Conservation (phyloP, 2,329 filamentous ascomycete species). For the Huntiella savannae region DNA sequence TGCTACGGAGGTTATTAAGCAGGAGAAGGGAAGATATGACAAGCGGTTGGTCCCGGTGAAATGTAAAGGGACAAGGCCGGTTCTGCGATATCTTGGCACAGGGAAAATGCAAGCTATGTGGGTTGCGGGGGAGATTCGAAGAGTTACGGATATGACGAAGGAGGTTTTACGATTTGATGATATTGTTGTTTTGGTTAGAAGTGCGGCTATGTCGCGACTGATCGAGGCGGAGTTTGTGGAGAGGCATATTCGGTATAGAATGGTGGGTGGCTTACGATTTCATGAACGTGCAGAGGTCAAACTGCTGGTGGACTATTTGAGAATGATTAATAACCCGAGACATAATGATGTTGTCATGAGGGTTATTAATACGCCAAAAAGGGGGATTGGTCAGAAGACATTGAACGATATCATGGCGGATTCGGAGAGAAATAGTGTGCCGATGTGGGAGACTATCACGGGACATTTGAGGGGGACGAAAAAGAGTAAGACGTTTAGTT, state of each 20-base stretch:
- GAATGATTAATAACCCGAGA: slow-evolving; percentile 64
- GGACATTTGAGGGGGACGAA: slow-evolving; percentile 33
- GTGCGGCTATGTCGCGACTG: slow-evolving; percentile 63
- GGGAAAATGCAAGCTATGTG: slow-evolving; percentile 62
- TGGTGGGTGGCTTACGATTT: slow-evolving; percentile 74
- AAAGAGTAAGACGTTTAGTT: slow-evolving; percentile 25
- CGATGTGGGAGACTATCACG: slow-evolving; percentile 56
- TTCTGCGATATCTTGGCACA: slow-evolving; percentile 55
- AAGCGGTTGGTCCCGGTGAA: slow-evolving; percentile 70
- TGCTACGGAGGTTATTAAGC: slow-evolving; percentile 74
- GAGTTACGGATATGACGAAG: slow-evolving; percentile 52
- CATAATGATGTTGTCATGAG: slow-evolving; percentile 74
- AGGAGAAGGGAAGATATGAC: slow-evolving; percentile 61
- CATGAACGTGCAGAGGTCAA: slow-evolving; percentile 86
- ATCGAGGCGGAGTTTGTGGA: slow-evolving; percentile 69
- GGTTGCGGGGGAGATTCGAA: slow-evolving; percentile 69
- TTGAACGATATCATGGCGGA: slow-evolving; percentile 57
- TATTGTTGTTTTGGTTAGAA: slow-evolving; percentile 72
- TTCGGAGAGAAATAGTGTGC: slow-evolving; percentile 48
- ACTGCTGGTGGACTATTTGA: slow-evolving; percentile 68
- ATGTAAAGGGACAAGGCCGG: slow-evolving; percentile 57
- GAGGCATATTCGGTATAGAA: slow-evolving; percentile 68
- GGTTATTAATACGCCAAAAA: slow-evolving; percentile 66
- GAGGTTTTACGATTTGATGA: slow-evolving; percentile 55
- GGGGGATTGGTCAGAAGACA: slow-evolving; percentile 64